These are phyloP conservation scores for Cladophialophora exuberans DNA, from an alignment of 2,329 filamentous ascomycete species.

Conservation along the genomic window DNA sequence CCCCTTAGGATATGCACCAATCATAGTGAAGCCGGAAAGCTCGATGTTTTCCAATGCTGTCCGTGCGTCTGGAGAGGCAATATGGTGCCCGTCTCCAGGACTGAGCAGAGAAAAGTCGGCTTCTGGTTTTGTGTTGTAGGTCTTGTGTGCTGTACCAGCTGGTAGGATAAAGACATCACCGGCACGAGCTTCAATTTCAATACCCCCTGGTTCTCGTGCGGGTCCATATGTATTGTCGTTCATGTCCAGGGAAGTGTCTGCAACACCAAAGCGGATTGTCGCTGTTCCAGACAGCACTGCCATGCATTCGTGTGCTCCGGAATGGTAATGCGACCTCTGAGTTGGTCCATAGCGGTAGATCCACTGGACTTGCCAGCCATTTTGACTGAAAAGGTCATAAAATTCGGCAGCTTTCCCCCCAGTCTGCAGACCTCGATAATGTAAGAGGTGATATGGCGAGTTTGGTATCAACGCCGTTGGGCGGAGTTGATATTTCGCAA, in stretches of 20 bases:
- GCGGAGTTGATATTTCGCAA: slow-evolving; percentile 42
- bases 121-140: slow-evolving; percentile 46
- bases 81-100: slow-evolving; percentile 46
- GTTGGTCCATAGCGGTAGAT: slow-evolving; percentile 60
- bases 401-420: slow-evolving; percentile 38
- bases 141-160: slow-evolving; percentile 60
- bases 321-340: slow-evolving; percentile 62
- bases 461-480: slow-evolving; percentile 55
- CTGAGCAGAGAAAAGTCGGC: slow-evolving; percentile 47
- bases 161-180: slow-evolving; percentile 65
- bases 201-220: slow-evolving; percentile 50
- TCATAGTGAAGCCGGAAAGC: slow-evolving; percentile 56
- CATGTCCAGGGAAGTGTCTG: slow-evolving; percentile 47
- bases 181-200: slow-evolving; percentile 51
- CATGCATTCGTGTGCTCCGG: slow-evolving; percentile 61
- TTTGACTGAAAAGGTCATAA: slow-evolving; percentile 50
- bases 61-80: slow-evolving; percentile 39
- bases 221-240: slow-evolving; percentile 45
- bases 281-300: slow-evolving; percentile 57
- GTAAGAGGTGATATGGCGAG: slow-evolving; percentile 56
- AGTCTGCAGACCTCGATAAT: slow-evolving; percentile 50
- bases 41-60: slow-evolving; percentile 41
- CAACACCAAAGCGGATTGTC: slow-evolving; percentile 59
- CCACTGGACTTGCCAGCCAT: slow-evolving; percentile 60
- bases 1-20: slow-evolving; percentile 58